Base-by-base conservation (phyloP, 2,329 filamentous ascomycete genomes). In the Sporothrix sp. region DNA sequence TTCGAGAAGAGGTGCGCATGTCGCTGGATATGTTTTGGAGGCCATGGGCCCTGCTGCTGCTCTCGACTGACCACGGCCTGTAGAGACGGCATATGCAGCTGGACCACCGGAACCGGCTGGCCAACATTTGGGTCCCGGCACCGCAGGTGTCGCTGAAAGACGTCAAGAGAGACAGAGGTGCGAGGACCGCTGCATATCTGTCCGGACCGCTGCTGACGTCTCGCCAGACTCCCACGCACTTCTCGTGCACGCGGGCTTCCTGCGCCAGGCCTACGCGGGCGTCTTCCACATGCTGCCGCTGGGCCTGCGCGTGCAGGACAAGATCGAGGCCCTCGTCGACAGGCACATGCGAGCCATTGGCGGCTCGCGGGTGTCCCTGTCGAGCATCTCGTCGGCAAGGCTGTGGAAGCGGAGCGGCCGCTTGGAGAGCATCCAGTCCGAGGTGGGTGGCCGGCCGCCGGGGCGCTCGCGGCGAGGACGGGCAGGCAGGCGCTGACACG, bases 221-320 rank as follows among this genome's bases (percentile, higher is more conserved):
- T n/a, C n/a, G n/a, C 7, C 32, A 79, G 84, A 82, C 66, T 76
- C 78, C 9, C 80, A 87, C 61, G 72, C 75, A 23, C 80, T 84
- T 58, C 73, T 90, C 52, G 65, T 87, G 36, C 75, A 82, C 51
- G 84, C 81, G 46, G 86, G 86, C 1, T 90, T 84, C 60, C 65
- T 90, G 40, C 81, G 84, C 38, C 58, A 89, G 81, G 83, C 88
- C 18, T 85, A 95, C 63, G 81, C 90, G 7, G 93, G 93, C 25
- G 81, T 97, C 32, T 98, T 96, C 60, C 93, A 98, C 61, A 75
- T 95, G 62, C 74, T 98, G 1, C 93, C 93, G 0, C 69, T 98
- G 0, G 93, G 93, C 0, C 74, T 88, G 27, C 79, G 88, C 25
- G 87, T 97, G 0, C 89, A 95, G 61, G 79, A 88, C 47, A 98